Evolutionary conservation across 257 asterid genomes (phyloP), one percentile per base, ranked within the genome.

Genomic region (Mitragyna speciosa): DNA sequence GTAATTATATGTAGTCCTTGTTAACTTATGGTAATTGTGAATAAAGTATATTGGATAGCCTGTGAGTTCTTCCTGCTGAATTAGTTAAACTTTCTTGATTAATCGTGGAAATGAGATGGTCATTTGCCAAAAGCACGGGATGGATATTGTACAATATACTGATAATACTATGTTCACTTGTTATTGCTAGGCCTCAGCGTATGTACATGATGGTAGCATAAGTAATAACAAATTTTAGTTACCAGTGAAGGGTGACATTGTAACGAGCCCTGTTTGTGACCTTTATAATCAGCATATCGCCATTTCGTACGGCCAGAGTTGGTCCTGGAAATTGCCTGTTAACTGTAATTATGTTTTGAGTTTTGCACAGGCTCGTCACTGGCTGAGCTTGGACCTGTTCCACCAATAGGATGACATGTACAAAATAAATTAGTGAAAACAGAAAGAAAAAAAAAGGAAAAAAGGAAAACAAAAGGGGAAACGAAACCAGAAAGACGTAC

Each of bases 321-420:
- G 97, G 97, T 20, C 95, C 97, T 0, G 97, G 97, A 43, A 85
- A 93, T 66, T 86, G 75, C 41, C 93, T 91, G 3, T 93, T 91
- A 4, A 93, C 97, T 4, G 95, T 93, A 3, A 88, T 91, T 10
- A 88, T 84, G 86, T 89, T 90, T 26, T 85, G 89, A 12, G 93
- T 90, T 77, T 82, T 90, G 85, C 97, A 92, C 71, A 91, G 75
- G 54, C 97, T 87, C 0, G 89, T 89, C 73, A 93, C 93, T 56
- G 78, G 36, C 61, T 72, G 66, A 31, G 79, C 76, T 76, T 80
- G 76, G 51, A 83, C 56, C 86, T 83, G 82, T 71, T 76, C 16
- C 39, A 70, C 5, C 28, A 58, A 9, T 17, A 7, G 30, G 1
- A 22, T 22, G 2, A 22, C 54, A n/a, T n/a, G 12, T 58, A 41